Evolutionary conservation across 2,329 filamentous ascomycete species (phyloP), one percentile per base, ranked within the genome.

Genomic region (Trichoderma asperellum): DNA sequence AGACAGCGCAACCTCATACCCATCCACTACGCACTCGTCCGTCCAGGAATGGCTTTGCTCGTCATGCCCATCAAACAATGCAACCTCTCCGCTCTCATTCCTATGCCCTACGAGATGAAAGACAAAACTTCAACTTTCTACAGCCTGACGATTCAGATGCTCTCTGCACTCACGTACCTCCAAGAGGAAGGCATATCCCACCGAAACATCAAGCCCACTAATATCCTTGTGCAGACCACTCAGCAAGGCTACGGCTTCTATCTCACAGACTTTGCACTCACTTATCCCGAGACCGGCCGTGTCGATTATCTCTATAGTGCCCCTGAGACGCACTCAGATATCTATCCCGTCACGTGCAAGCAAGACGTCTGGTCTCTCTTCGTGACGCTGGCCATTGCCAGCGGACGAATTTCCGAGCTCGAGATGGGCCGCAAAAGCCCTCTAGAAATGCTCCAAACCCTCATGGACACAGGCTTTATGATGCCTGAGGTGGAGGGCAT

Each of bases 361-460:
- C n/a, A 35, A 21, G 62, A 66, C 3, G 62, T 66, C 27, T 66
- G 62, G 62, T 66, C 62, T 8, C 62, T 65, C 18, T 65, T 57
- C 4, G 62, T 57, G 2, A 65, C 62, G 5, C 18, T 65, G 35
- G 52, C 52, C 12, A 24, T 65, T 8, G 7, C 62, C 35, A 57
- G 62, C 27, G 35, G 62, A 4, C 32, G 21, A 18, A 2, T 65
- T 2, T 47, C 62, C 18, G 62, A 65, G 16, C 2, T 5, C 1
- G 52, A 65, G 2, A 35, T 65, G 4, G 3, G 12, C 11, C 37
- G n/a, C 12, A 32, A 16, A 16, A 16, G 16, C 11, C 12, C 5
- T 35, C 27, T 4, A 2, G 27, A 5, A 14, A 21, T 18, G 18
- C 12, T 21, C 37, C 18, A 27, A 10, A n/a, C 35, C 6, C 14